Conservation (phyloP, 2,329 filamentous ascomycete genomes). For the Escovopsis sp. region DNA sequence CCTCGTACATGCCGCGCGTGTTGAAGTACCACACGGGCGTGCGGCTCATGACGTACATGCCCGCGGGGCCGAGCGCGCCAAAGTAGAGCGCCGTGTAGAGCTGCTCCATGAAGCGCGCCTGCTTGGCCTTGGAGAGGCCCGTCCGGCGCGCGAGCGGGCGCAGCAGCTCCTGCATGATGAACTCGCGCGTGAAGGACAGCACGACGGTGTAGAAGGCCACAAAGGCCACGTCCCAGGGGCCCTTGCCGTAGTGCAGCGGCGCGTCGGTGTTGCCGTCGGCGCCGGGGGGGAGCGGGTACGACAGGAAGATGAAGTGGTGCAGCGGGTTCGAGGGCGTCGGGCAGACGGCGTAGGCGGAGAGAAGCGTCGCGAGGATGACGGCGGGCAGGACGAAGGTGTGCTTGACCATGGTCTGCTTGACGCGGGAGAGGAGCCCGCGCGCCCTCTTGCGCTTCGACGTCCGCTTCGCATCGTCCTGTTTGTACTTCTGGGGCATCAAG, state of each 20-base stretch:
- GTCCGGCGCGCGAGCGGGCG: constrained; percentile 56
- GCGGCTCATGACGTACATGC: constrained; percentile 77
- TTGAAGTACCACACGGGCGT: constrained; percentile 97
- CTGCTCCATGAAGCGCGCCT: constrained; percentile 90
- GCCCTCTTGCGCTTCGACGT: constrained; percentile 40
- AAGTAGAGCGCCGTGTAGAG: constrained; percentile 91
- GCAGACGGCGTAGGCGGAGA: constrained; percentile 56
- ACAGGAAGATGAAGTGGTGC: constrained; percentile 73
- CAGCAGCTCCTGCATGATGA: constrained; percentile 83
- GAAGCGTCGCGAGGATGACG: constrained; percentile 46
- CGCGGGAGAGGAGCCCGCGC: constrained; percentile 28
- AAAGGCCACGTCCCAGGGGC: constrained; percentile 72
- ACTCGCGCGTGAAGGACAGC: constrained; percentile 85
- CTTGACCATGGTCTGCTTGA: constrained; percentile 41
- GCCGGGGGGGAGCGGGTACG: constrained; percentile 52
- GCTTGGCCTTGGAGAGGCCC: constrained; percentile 64
- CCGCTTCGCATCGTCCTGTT: constrained; percentile 19
- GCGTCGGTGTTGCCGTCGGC: too few relatives aligned
- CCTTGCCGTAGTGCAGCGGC: constrained; percentile 68
- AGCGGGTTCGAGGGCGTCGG: constrained; percentile 67
- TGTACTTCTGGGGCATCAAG: background rate
- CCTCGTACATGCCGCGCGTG: constrained; percentile 76
- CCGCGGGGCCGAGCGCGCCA: constrained; percentile 62
- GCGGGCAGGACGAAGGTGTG: constrained; percentile 53
- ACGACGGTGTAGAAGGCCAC: constrained; percentile 81